Percentiles rank a stretch among this genome's conserved stretches.
These are phyloP conservation scores for Puccinia brachypodii DNA, from an alignment of 1,284 basidiomycete species.

Conservation along the genomic window DNA sequence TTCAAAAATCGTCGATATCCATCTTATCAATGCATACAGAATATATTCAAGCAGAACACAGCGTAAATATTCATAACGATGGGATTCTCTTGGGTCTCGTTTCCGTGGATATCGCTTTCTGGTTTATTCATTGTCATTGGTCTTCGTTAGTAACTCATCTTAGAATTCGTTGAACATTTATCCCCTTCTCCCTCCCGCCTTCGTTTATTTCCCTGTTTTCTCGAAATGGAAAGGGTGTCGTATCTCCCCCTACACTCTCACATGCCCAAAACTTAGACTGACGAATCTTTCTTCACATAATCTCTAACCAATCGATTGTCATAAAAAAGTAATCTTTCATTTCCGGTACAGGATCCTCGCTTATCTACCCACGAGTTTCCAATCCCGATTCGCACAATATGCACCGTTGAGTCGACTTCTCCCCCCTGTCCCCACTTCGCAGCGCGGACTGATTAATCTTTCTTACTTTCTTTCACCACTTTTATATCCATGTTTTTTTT, in stretches of 20 bases:
- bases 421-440: background rate
- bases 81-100: slow-evolving; percentile 14
- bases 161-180: background rate
- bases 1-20: too few relatives aligned
- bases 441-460: too few relatives aligned
- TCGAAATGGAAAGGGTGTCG: too few relatives aligned
- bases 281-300: background rate
- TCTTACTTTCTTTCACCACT: background rate
- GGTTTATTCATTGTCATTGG: background rate
- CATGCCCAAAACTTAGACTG: too few relatives aligned
- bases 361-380: slow-evolving; percentile 8
- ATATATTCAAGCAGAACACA: too few relatives aligned
- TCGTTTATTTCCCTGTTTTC: too few relatives aligned
- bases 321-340: background rate
- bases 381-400: slow-evolving; percentile 23
- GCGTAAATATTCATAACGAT: background rate
- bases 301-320: background rate
- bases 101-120: slow-evolving; percentile 8
- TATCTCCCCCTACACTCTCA: background rate
- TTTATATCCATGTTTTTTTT: background rate
- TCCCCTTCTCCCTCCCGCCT: background rate
- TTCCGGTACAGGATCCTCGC: slow-evolving; percentile 26
- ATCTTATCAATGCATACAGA: too few relatives aligned
- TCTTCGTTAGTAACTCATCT: background rate
- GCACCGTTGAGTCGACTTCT: slow-evolving; percentile 14